A percentile compares a stretch with the other conserved stretches of the same genome.
These are phyloP conservation scores for Debaryomyces nepalensis DNA, from an alignment of 1,139 yeast species.

Conservation along the genomic window DNA sequence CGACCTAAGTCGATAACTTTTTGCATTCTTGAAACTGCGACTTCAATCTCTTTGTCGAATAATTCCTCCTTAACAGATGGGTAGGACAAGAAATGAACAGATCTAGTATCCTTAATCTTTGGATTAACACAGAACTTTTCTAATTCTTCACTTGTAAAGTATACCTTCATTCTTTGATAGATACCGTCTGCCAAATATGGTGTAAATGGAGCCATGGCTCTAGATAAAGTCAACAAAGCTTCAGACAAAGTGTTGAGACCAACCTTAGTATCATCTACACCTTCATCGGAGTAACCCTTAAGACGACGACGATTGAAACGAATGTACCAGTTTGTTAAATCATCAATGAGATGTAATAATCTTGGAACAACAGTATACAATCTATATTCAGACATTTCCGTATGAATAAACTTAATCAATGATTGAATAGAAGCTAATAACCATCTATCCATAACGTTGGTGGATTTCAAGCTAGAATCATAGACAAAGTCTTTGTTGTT, in stretches of 20 bases:
- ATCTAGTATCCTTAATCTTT: slow-evolving; percentile 60
- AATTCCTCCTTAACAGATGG: slow-evolving; percentile 86
- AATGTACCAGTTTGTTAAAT: slow-evolving; percentile 98
- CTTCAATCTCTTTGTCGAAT: slow-evolving; percentile 76
- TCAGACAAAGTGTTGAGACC: slow-evolving; percentile 92
- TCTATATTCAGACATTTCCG: slow-evolving; percentile 88
- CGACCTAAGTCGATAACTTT: slow-evolving; percentile 95
- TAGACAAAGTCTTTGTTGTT: slow-evolving; percentile 73
- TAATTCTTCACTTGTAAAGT: slow-evolving; percentile 60
- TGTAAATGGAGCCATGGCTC: slow-evolving; percentile 99
- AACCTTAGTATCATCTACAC: slow-evolving; percentile 77
- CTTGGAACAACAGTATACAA: slow-evolving; percentile 96
- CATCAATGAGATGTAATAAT: slow-evolving; percentile 84
- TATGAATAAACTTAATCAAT: slow-evolving; percentile 80
- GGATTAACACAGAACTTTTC: slow-evolving; percentile 47
- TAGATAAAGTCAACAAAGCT: slow-evolving; percentile 82
- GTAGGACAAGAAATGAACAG: slow-evolving; percentile 90
- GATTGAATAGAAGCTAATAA: slow-evolving; percentile 93
- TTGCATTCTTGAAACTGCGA: slow-evolving; percentile 95
- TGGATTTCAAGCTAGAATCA: slow-evolving; percentile 64
- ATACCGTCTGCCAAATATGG: slow-evolving; percentile 94
- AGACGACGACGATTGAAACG: slow-evolving; percentile 97
- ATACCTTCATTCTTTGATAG: slow-evolving; percentile 72
- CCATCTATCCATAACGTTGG: slow-evolving; percentile 98
- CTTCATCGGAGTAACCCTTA: slow-evolving; percentile 81